Evolutionary conservation across 176 grass and related monocot genomes (phyloP), one percentile per base, ranked within the genome.

Genomic region (Oryza punctata): DNA sequence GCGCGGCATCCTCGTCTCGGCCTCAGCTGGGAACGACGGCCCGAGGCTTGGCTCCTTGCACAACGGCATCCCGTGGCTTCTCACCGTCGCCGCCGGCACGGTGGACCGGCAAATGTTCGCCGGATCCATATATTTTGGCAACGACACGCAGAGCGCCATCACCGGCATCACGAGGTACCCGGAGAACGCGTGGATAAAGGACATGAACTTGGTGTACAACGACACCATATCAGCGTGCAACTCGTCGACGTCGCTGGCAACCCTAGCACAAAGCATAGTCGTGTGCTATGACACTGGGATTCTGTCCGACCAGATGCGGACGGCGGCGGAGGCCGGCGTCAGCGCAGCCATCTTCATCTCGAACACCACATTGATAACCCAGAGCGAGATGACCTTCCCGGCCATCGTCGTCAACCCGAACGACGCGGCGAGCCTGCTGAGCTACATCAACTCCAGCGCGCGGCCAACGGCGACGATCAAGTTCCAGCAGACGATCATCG

Each of bases 11-110:
- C 70, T 90, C 26, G 88, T 93, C 0, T 87, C 85, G 5, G 82
- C 85, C 25, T 93, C 91, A 0, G 85, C 88, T 0, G 85, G 88
- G 0, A 93, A 93, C 64, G 11, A 12, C 0, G 91, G 88, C 33
- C 85, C 85, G 0, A 0, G 0, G 7, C 24, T 21, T 0, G 49
- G 78, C 12, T 4, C 0, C 12, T 19, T 97, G 35, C 89, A 88
- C 80, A 97, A 97, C 5, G 94, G 85, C 24, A 90, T 85, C 72
- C 88, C 90, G 1, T 94, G 94, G 94, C 43, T 94, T 12, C 77
- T 87, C 10, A 97, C 94, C 3, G 87, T 92, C 27, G 91, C 67
- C 0, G 94, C 89, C 15, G 78, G 81, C 67, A 90, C 89, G 6
- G 82, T 91, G 3, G 81, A 94, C 14, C 87, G 94, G 21, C 38